phyloP scores from a whole-genome alignment of 495 filamentous ascomycete genomes.

The Neurospora sp. region DNA sequence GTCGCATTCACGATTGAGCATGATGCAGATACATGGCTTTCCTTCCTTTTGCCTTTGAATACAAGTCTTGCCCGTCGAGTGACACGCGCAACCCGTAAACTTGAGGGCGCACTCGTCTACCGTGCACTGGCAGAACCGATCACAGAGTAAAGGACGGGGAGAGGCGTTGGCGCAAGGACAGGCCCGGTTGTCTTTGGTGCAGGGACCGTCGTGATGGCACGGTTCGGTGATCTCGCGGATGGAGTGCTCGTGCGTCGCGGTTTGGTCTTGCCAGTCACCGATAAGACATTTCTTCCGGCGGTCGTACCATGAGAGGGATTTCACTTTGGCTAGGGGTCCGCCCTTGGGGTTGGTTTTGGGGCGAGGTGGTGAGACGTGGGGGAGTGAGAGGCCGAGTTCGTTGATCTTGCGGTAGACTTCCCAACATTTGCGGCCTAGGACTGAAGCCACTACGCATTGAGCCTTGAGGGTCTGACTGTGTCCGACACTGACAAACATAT shows the following conservation, averaged over 20 bases:
- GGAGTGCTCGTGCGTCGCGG: conserved; percentile 34
- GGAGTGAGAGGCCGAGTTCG: conserved; percentile 25
- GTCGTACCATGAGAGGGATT: conserved; percentile 36
- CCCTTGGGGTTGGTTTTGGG: background rate
- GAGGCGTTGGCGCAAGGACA: conserved; percentile 45
- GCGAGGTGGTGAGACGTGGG: conserved; percentile 11
- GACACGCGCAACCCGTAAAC: conserved; percentile 58
- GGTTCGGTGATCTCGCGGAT: conserved; percentile 29
- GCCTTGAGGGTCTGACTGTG: conserved; percentile 24
- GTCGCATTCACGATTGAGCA: conserved; percentile 61
- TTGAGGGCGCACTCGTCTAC: conserved; percentile 47
- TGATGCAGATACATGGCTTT: conserved; percentile 45
- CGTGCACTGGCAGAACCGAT: conserved; percentile 55
- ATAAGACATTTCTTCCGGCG: conserved; percentile 35
- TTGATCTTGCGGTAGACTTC: conserved; percentile 38
- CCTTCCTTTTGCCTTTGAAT: conserved; percentile 35
- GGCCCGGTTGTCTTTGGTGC: conserved; percentile 25
- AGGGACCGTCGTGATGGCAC: conserved; percentile 38
- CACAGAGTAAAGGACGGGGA: conserved; percentile 43
- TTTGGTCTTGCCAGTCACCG: conserved; percentile 38
- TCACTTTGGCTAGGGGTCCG: conserved; percentile 18
- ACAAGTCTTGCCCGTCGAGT: conserved; percentile 41
- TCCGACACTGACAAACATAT: conserved; percentile 27
- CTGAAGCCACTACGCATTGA: conserved; percentile 31
- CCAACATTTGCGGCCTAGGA: conserved; percentile 38